Conservation (phyloP, 208 protist genomes). For the Herpetomonas samuelpessoai region DNA sequence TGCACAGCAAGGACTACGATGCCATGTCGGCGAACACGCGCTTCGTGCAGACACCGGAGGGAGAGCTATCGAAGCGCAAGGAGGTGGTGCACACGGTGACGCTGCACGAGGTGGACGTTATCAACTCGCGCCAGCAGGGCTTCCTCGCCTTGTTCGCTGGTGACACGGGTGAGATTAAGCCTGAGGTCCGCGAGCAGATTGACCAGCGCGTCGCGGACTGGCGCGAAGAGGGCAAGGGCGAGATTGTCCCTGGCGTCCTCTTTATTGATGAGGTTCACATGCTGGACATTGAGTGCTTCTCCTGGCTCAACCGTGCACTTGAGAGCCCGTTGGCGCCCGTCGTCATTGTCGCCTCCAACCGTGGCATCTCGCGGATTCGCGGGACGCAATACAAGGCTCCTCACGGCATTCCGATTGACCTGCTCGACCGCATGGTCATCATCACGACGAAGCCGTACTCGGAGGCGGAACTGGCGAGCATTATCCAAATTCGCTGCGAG, state of each 20-base stretch:
- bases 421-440: slow-evolving; percentile 99
- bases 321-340: slow-evolving; percentile 98
- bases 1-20: slow-evolving; percentile 96
- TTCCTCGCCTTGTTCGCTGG: slow-evolving; percentile 99
- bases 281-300: slow-evolving; percentile 99
- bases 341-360: slow-evolving; percentile 99
- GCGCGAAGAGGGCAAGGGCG: slow-evolving; percentile 99
- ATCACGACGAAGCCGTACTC: slow-evolving; percentile 97
- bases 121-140: slow-evolving; percentile 99
- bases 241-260: slow-evolving; percentile 98
- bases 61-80: slow-evolving; percentile 99
- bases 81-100: slow-evolving; percentile 99
- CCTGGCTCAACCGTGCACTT: slow-evolving; percentile 99
- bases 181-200: slow-evolving; percentile 99
- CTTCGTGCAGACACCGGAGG: slow-evolving; percentile 98
- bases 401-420: slow-evolving; percentile 98
- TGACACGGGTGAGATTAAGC: slow-evolving; percentile 99
- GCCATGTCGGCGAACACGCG: slow-evolving; percentile 91
- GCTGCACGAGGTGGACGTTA: slow-evolving; percentile 99
- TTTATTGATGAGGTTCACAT: slow-evolving; percentile 99
- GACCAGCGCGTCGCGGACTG: slow-evolving; percentile 99
- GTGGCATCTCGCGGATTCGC: slow-evolving; percentile 98
- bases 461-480: slow-evolving; percentile 95
- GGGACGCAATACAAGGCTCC: slow-evolving; percentile 98
- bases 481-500: slow-evolving; percentile 97